These are phyloP conservation scores for Globisporangium viniferum DNA, from an alignment of 352 stramenopile genomes.

Conservation along the genomic window DNA sequence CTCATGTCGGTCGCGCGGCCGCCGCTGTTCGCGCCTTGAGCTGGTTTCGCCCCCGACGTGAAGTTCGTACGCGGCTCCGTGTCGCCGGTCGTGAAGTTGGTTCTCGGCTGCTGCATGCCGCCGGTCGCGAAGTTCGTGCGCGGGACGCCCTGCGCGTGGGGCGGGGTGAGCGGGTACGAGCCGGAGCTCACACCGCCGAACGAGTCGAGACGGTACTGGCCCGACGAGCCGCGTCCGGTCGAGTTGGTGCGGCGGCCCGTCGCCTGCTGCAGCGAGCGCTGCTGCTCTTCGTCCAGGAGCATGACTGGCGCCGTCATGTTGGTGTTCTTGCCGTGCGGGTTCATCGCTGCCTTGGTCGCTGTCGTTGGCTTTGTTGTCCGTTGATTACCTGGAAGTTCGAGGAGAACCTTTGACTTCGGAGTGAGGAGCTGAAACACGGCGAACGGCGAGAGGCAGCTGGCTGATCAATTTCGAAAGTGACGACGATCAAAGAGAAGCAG, in stretches of 20 bases:
- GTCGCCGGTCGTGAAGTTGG: slow-evolving; percentile 29
- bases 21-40: not conserved
- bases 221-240: not conserved
- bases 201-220: slow-evolving; percentile 6
- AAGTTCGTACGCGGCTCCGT: slow-evolving; percentile 12
- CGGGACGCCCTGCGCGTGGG: slow-evolving; percentile 17
- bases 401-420: not conserved
- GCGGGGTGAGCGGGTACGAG: slow-evolving; percentile 27
- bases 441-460: not conserved
- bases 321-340: not conserved
- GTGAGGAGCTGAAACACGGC: not conserved
- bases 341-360: not conserved
- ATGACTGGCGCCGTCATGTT: slow-evolving; percentile 23
- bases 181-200: slow-evolving; percentile 7
- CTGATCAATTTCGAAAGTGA: not conserved
- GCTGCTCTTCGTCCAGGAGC: slow-evolving; percentile 57
- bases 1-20: slow-evolving; percentile 5
- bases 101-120: slow-evolving; percentile 14
- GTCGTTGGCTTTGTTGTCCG: not conserved
- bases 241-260: slow-evolving; percentile 14
- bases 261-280: slow-evolving; percentile 30
- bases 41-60: not conserved
- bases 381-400: not conserved
- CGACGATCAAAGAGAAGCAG: not conserved
- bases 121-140: slow-evolving; percentile 26